These are phyloP conservation scores for Cryptococcus amylolentus DNA, from an alignment of 1,284 basidiomycete species.

Conservation along the genomic window DNA sequence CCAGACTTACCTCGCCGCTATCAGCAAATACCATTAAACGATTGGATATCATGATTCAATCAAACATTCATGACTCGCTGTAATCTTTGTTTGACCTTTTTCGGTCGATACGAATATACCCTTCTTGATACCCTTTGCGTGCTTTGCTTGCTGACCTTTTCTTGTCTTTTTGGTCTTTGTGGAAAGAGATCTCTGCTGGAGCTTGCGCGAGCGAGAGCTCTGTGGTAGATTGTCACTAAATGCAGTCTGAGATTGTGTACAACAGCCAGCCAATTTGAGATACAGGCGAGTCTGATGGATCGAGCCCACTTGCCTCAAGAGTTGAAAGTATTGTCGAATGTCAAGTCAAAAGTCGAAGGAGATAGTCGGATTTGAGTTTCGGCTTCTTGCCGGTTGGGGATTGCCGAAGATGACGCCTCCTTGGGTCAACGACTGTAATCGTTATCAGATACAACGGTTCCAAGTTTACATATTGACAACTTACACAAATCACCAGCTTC, in stretches of 20 bases:
- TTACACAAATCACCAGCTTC: too few relatives aligned
- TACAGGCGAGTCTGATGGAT: too few relatives aligned
- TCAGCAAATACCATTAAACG: slow-evolving; percentile 39
- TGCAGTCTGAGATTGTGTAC: too few relatives aligned
- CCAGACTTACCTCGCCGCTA: slow-evolving; percentile 43
- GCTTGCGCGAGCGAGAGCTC: too few relatives aligned
- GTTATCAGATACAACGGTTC: background rate
- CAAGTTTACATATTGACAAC: background rate
- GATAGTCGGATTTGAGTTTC: background rate
- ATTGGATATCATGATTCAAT: background rate
- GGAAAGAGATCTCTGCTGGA: too few relatives aligned
- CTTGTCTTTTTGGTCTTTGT: background rate
- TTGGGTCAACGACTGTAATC: background rate
- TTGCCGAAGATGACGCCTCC: background rate
- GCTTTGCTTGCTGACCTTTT: background rate
- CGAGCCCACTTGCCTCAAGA: too few relatives aligned
- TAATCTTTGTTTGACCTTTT: background rate
- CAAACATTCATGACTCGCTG: background rate
- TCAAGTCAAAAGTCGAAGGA: background rate
- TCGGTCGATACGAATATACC: background rate
- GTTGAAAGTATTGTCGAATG: too few relatives aligned
- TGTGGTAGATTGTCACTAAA: too few relatives aligned
- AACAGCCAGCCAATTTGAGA: background rate
- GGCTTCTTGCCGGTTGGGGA: background rate
- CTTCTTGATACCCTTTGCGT: background rate